Evolutionary conservation across 257 asterid genomes (phyloP).

Genomic region (Gentiana macrophylla): DNA sequence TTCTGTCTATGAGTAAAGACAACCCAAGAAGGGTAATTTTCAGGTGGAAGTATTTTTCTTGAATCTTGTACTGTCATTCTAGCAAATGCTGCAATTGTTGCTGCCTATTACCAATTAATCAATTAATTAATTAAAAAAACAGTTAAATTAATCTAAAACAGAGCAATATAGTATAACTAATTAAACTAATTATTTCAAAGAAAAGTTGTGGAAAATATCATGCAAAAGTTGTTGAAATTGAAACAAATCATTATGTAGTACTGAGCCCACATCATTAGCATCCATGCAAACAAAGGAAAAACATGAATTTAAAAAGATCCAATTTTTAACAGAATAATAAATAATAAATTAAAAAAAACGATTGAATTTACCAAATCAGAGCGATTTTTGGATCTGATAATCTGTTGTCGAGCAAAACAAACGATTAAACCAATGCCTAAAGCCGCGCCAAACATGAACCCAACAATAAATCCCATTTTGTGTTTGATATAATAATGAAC

Average conservation of each 20-base stretch:
- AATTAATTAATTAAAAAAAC: not conserved
- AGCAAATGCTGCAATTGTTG: constrained; percentile 64
- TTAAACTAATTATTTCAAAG: not conserved
- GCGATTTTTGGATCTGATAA: constrained; percentile 62
- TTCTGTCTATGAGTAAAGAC: constrained; percentile 75
- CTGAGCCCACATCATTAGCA: not conserved
- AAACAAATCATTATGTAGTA: not conserved
- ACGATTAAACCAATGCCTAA: constrained; percentile 60
- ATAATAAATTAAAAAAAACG: not conserved
- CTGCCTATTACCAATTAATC: constrained; percentile 35
- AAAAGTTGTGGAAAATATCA: not conserved
- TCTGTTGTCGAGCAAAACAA: constrained; percentile 58
- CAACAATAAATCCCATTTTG: constrained; percentile 60
- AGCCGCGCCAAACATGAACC: constrained; percentile 55
- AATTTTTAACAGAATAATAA: not conserved
- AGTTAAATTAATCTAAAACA: not conserved
- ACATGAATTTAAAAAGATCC: not conserved
- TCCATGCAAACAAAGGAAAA: not conserved
- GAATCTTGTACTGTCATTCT: constrained; percentile 86
- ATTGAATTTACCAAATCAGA: constrained; percentile 44
- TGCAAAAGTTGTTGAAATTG: not conserved
- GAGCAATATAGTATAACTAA: not conserved
- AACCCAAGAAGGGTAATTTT: constrained; percentile 88
- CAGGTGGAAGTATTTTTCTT: constrained; percentile 60
- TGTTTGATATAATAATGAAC: not conserved